Conservation (phyloP, 1,284 basidiomycete genomes). For the Pseudozyma hubeiensis region DNA sequence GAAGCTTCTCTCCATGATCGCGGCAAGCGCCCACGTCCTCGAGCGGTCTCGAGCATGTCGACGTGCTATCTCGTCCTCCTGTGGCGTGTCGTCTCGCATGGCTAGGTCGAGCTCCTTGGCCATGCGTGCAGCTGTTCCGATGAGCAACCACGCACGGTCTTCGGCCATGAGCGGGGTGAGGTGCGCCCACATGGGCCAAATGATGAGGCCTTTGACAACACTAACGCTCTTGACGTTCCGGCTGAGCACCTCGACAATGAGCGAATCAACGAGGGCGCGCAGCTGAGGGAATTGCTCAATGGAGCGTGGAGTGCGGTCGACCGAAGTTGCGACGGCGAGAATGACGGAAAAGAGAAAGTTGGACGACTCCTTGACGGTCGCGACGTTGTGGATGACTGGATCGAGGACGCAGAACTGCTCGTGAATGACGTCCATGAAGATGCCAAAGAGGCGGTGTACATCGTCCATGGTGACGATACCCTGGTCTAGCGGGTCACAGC, state of each 20-base stretch:
- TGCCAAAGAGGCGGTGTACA: conserved; percentile 34
- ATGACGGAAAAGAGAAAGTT: conserved; percentile 53
- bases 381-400: conserved; percentile 40
- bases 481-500: conserved; percentile 42
- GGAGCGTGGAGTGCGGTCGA: conserved; percentile 41
- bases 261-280: conserved; percentile 42
- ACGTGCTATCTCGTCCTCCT: conserved; percentile 35
- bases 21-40: conserved; percentile 45
- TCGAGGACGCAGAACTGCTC: conserved; percentile 49
- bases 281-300: conserved; percentile 42
- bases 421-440: conserved; percentile 41
- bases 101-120: conserved; percentile 46
- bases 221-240: conserved; percentile 52
- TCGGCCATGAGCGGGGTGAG: conserved; percentile 50
- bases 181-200: conserved; percentile 54
- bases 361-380: conserved; percentile 44
- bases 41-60: conserved; percentile 48
- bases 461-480: conserved; percentile 51
- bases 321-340: conserved; percentile 43
- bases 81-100: conserved; percentile 41
- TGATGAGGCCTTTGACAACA: conserved; percentile 47
- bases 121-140: conserved; percentile 50
- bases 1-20: conserved; percentile 52
- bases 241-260: conserved; percentile 47
- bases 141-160: conserved; percentile 47